Evolutionary conservation across 2,329 filamentous ascomycete species (phyloP).

Genomic region (Nothomitra cinnamomea): DNA sequence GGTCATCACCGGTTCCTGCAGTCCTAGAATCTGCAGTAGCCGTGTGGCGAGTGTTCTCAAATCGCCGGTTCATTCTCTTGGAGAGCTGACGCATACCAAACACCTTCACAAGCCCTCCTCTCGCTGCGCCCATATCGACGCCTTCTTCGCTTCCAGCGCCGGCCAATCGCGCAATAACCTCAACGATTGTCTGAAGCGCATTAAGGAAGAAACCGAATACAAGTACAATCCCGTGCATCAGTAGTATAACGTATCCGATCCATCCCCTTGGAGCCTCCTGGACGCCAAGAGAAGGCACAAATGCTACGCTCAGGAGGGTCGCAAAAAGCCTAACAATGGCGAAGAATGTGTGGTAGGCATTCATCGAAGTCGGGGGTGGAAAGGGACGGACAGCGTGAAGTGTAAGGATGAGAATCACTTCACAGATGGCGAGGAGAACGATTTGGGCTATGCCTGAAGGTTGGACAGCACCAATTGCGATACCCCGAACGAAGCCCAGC

Average conservation of each 20-base stretch:
- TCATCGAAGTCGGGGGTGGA: slow-evolving; percentile 87
- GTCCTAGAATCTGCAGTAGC: slow-evolving; percentile 72
- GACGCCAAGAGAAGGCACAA: slow-evolving; percentile 68
- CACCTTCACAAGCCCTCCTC: slow-evolving; percentile 67
- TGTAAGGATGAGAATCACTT: slow-evolving; percentile 77
- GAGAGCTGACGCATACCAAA: slow-evolving; percentile 85
- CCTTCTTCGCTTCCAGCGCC: slow-evolving; percentile 40
- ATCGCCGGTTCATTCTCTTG: slow-evolving; percentile 47
- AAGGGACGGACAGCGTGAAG: slow-evolving; percentile 84
- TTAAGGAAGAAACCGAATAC: slow-evolving; percentile 90
- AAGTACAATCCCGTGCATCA: slow-evolving; percentile 71
- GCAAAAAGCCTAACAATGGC: slow-evolving; percentile 59
- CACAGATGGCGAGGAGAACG: slow-evolving; percentile 80
- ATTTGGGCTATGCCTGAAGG: slow-evolving; percentile 86
- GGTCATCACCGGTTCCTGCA: slow-evolving; percentile 49
- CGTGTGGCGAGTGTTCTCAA: slow-evolving; percentile 54
- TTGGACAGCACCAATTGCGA: slow-evolving; percentile 85
- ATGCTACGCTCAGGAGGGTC: slow-evolving; percentile 61
- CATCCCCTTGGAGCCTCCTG: slow-evolving; percentile 70
- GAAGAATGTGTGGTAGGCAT: slow-evolving; percentile 81
- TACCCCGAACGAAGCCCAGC: slow-evolving; percentile 68
- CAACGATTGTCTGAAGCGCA: slow-evolving; percentile 74
- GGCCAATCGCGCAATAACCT: slow-evolving; percentile 66
- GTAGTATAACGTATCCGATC: slow-evolving; percentile 83
- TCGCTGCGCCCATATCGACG: slow-evolving; percentile 48